phyloP scores from a whole-genome alignment of 306 rosid species.

The Herpetospermum pedunculosum region DNA sequence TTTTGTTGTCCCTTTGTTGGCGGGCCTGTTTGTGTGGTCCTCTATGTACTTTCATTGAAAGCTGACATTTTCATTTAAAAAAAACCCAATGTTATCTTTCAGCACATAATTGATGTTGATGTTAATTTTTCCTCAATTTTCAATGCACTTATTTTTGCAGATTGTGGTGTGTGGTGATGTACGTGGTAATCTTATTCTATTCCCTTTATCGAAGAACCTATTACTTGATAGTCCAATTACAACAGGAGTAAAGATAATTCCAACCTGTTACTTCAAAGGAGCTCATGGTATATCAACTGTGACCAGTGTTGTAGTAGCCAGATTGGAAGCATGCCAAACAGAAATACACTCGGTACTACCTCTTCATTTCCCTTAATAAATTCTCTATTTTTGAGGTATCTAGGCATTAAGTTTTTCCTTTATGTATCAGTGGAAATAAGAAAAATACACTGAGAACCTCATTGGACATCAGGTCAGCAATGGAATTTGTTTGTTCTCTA shows the following conservation, averaged over 20 bases:
- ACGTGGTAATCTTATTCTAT: conserved; percentile 78
- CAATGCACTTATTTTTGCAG: conserved; percentile 26
- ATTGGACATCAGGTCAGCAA: neutral
- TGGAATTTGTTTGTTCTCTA: neutral
- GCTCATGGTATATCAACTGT: conserved; percentile 94
- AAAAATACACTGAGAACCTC: neutral
- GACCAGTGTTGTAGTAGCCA: conserved; percentile 45
- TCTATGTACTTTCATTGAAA: neutral
- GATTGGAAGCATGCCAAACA: conserved; percentile 29
- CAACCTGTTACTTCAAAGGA: conserved; percentile 63
- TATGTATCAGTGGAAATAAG: neutral
- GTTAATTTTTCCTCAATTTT: neutral
- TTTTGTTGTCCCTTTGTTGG: neutral
- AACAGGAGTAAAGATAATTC: conserved; percentile 35
- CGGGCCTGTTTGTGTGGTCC: neutral
- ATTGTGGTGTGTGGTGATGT: conserved; percentile 83
- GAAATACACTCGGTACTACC: conserved; percentile 65
- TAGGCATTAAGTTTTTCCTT: neutral
- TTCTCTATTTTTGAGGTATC: conserved; percentile 5
- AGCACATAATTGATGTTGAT: neutral
- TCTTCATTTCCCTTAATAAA: neutral
- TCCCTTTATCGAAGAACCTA: conserved; percentile 48
- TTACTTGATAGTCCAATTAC: conserved; percentile 21
- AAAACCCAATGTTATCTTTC: neutral
- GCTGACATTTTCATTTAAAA: neutral